Evolutionary conservation across 129 eudicot genomes (phyloP), one percentile per base, ranked within the genome.

Genomic region (Artemisia argyi): DNA sequence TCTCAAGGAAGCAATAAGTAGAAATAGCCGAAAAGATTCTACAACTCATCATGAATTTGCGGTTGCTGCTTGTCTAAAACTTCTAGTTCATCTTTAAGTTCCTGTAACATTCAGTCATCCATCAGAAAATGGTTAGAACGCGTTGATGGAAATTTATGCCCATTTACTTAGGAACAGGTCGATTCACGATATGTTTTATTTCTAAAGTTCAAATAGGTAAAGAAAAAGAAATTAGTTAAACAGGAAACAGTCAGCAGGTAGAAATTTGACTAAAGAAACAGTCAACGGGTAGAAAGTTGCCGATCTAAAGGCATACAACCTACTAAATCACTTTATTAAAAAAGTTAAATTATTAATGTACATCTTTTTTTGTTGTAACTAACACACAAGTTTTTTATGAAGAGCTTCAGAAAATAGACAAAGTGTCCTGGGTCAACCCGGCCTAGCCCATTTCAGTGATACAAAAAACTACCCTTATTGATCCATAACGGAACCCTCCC

Each of bases 51-150:
- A 13, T 81, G 98, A 35, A 73, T 57, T 49, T 73, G 82, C 1
- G 89, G 91, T 68, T 75, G 85, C 50, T 83, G 84, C 60, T 80
- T 82, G 84, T 83, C 82, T 81, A 92, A 35, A 65, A 62, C 39
- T 46, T 84, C 87, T 65, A 94, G 84, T 75, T 94, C 92, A 16
- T 77, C 83, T 90, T 90, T 82, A 67, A 94, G 83, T 80, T 90
- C 97, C 98, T 94, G 59, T 22, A 51, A 69, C 42, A 84, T 53
- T 71, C 48, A 11, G 51, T 48, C 8, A 44, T 51, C 54, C 54
- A 80, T 15, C 42, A 67, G 5, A 64, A 64, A 17, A 57, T 50
- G 63, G 72, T 80, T 63, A 66, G 18, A 60, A 60, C 11, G 46
- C 11, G 2, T 39, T 39, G 71, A 57, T 30, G 2, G 11, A 19